phyloP scores from a whole-genome alignment of 2,329 filamentous ascomycete species.

The Colletotrichum melonis region DNA sequence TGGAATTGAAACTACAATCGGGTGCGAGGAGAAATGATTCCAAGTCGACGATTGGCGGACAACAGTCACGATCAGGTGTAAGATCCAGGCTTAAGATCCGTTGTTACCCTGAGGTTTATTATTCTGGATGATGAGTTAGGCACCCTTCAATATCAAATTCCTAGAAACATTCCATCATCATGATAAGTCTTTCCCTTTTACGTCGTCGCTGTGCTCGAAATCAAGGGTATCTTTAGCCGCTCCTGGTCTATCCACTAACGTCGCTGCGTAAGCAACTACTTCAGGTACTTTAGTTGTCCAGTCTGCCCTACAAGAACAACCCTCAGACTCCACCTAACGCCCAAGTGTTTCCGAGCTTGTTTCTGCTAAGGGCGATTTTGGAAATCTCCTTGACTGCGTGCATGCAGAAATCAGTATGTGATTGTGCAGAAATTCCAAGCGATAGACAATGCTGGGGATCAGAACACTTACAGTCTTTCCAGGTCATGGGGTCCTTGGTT shows the following conservation, averaged over 20 bases:
- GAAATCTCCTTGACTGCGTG: constrained; percentile 12
- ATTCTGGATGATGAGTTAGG: too few relatives aligned
- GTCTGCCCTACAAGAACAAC: background rate
- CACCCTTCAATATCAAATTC: too few relatives aligned
- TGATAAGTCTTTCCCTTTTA: background rate
- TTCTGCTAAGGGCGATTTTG: background rate
- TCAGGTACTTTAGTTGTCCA: background rate
- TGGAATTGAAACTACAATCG: too few relatives aligned
- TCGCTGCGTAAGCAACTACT: too few relatives aligned
- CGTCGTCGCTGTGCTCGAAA: background rate
- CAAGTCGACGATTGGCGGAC: too few relatives aligned
- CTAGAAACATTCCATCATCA: too few relatives aligned
- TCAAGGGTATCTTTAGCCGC: background rate
- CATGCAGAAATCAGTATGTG: too few relatives aligned
- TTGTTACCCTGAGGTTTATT: too few relatives aligned
- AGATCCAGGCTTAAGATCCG: too few relatives aligned
- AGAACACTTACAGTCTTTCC: constrained; percentile 39
- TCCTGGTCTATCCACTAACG: background rate
- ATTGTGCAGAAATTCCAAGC: too few relatives aligned
- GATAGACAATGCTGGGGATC: background rate
- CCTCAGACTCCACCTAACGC: background rate
- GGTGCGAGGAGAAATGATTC: too few relatives aligned
- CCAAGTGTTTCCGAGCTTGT: background rate
- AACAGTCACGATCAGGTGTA: too few relatives aligned
- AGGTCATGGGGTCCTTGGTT: constrained; percentile 39